Evolutionary conservation across 495 filamentous ascomycete genomes (phyloP), one percentile per base, ranked within the genome.

Genomic region (Penicillium simplicissimum): DNA sequence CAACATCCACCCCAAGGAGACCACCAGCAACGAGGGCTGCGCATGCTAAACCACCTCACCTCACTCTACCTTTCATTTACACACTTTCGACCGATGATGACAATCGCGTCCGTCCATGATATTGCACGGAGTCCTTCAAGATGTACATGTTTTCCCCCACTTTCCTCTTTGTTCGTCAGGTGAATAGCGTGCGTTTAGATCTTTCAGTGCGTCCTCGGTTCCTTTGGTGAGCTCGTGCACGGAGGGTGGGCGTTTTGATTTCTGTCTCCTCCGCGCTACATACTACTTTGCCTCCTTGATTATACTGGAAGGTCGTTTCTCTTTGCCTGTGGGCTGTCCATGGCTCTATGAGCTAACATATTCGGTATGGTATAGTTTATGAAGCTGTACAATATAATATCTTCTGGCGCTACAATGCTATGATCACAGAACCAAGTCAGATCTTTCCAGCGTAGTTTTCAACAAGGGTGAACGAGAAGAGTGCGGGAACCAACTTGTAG

Each of bases 1-100:
- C 64, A 94, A 93, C 69, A 96, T 94, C 67, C 93, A 88, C 66
- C 85, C 85, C 56, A 85, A 84, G 65, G 83, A 88, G 64, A 83
- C 84, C 48, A 78, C 85, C 60, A 84, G 79, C 67, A 90, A 93
- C 73, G 89, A 96, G 57, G 87, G 90, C 61, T 96, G 92, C 74
- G 83, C 89, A 51, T 96, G 92, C 75, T 96, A 84, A 77, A 52
- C 51, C 52, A 47, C 45, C 58, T 49, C 25, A 37, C 55, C 48
- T 42, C 48, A 35, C 35, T 48, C 17, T 11, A 52, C 48, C 11
- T 47, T 61, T 31, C 51, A 23, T 56, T 59, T 62, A 61, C 49
- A 58, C 57, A 61, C 52, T 62, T 37, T 52, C 67, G 64, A 71
- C 70, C 71, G 69, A 76, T 73, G 37, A 70, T 63, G 64, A 71